Evolutionary conservation across 345 rosid species (phyloP).

Genomic region (Eucalyptus dawsonii): DNA sequence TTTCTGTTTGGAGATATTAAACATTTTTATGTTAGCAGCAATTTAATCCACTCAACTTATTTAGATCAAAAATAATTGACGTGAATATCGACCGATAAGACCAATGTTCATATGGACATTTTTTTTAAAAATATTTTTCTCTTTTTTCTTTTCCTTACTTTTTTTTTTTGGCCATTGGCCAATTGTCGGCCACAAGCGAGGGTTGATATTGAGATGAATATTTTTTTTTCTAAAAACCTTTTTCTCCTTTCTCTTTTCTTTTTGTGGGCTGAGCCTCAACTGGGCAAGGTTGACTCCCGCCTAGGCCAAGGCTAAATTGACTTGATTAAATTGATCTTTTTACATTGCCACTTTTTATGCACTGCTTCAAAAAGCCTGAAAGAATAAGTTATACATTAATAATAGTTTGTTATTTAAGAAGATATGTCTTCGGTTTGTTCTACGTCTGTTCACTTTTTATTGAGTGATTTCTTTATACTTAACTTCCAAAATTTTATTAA

Average conservation of each 20-base stretch:
- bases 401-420: no score
- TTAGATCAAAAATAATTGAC: no score
- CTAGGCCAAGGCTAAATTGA: neutral
- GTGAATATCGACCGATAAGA: neutral
- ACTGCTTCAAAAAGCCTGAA: neutral
- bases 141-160: no score
- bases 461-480: neutral
- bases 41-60: neutral
- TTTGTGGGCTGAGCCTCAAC: neutral
- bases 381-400: neutral
- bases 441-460: neutral
- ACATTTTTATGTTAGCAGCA: neutral
- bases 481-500: neutral
- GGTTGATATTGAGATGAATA: neutral
- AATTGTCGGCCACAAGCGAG: neutral
- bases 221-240: no score
- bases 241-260: neutral
- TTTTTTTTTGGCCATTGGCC: neutral
- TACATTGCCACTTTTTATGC: neutral
- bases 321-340: neutral
- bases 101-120: rapidly evolving
- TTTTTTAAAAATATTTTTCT: no score
- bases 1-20: neutral
- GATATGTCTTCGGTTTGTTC: neutral
- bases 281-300: neutral